Evolutionary conservation across 495 filamentous ascomycete species (phyloP), one percentile per base, ranked within the genome.

Genomic region (Podospora comata): DNA sequence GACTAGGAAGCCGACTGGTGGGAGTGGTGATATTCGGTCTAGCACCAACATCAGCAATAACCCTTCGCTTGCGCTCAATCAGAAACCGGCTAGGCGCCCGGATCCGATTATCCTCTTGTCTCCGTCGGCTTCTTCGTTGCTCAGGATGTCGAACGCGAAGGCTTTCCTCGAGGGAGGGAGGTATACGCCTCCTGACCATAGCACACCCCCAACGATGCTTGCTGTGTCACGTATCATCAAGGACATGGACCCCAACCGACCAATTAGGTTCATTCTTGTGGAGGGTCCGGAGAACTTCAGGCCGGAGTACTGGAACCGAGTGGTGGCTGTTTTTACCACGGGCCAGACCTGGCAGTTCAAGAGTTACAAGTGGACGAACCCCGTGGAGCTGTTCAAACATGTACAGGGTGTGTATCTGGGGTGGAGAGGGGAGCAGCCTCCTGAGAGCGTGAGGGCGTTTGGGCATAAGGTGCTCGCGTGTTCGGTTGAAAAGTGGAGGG

Each of bases 311-410:
- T 99, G 95, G 95, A 87, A 89, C 67, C 89, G 96, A 20, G 91
- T 99, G 11, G 95, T 98, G 9, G 96, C 92, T 9, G 93, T 99
- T 59, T 99, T 99, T 80, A 99, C 95, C 0, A 99, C 95, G 9
- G 95, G 95, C 26, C 95, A 99, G 79, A 89, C 90, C 13, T 99
- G 95, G 95, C 95, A 99, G 78, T 99, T 98, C 81, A 96, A 97
- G 80, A 90, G 88, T 60, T 99, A 98, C 85, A 96, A 95, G 80
- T 98, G 95, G 94, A 89, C 90, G 67, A 88, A 92, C 28, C 92
- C 96, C 4, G 81, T 87, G 3, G 95, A 98, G 69, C 84, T 99
- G 34, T 99, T 99, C 80, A 85, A 87, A 68, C 91, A 97, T 70
- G 89, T 91, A 20, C 83, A 91, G 16, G 95, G 95, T 61, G 82